Base-by-base conservation (phyloP, 2,329 filamentous ascomycete species). In the Diplodia corticola region DNA sequence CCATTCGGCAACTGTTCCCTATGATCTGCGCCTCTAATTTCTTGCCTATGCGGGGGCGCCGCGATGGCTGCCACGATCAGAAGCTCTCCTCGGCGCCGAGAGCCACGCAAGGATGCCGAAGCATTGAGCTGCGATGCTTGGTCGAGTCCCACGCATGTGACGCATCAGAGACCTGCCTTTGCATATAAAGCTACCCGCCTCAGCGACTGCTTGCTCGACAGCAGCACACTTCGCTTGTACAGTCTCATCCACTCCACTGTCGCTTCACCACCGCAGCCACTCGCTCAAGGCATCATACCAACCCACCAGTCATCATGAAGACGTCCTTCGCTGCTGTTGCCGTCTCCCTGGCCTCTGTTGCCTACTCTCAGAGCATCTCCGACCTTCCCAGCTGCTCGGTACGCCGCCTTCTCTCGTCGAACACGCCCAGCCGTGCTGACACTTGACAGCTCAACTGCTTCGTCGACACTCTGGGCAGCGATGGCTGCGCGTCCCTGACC, bases 331-430 rank as follows among this genome's bases (percentile, higher is more conserved):
- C 73, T 65, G 74, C 75, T 55, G 69, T 79, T 71, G 71, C 78
- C 66, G 69, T 83, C 67, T 76, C 80, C 70, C 72, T 80, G 71
- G 79, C 80, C 73, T 73, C 77, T 66, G 75, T 83, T 68, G 81
- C 77, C 73, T 73, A 75, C 66, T 80, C 81, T 66, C 82, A 84
- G 76, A 72, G 82, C 35, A 74, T 76, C 50, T 53, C 55, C 12
- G 70, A 81, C 69, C 75, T 84, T 51, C 82, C 82, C 5, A 49
- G 59, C 12, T 84, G 82, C 76, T 79, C 82, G 63, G 82, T 84
- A 79, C 59, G 80, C 73, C 15, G 24, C 24, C 17, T 26, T 10
- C 30, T 1, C 48, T 30, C n/a, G 20, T 35, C 53, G 28, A 22
- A 22, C 12, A 10, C 6, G n/a, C 2, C 20, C 46, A 49, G 17